Evolutionary conservation across 192 early-diverging fungal genomes (phyloP).

Genomic region (Bifiguratus adelaidae): DNA sequence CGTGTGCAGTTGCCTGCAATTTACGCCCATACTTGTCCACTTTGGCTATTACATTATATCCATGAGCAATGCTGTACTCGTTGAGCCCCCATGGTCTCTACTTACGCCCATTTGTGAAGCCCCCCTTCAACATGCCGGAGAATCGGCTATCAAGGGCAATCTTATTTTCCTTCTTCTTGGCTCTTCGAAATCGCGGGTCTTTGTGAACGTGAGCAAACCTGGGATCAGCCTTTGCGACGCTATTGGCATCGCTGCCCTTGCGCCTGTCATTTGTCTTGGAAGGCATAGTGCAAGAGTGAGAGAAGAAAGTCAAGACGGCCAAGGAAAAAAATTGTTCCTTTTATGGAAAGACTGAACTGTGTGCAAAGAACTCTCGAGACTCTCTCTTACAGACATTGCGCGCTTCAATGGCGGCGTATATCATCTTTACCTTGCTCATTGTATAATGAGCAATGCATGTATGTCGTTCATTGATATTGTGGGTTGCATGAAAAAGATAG

Average conservation of each 20-base stretch:
- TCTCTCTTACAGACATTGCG: no score
- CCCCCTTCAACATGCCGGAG: constrained; percentile 63
- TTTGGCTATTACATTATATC: constrained; percentile 25
- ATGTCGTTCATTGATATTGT: no score
- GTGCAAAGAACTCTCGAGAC: no score
- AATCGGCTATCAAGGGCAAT: constrained; percentile 88
- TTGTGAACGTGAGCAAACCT: constrained; percentile 70
- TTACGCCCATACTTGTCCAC: constrained; percentile 72
- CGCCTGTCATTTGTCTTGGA: no score
- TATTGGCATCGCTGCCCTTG: background rate
- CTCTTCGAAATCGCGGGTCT: constrained; percentile 68
- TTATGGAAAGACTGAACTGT: no score
- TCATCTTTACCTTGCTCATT: no score
- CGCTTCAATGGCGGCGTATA: no score
- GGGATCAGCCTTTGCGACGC: constrained; percentile 41
- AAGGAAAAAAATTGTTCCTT: no score
- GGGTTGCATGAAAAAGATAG: no score
- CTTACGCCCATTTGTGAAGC: constrained; percentile 43
- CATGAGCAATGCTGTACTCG: background rate
- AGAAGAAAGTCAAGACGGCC: no score
- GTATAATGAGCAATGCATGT: no score
- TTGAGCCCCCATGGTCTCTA: background rate
- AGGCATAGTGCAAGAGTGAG: no score
- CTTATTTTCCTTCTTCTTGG: constrained; percentile 74
- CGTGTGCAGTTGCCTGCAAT: constrained; percentile 24